Percentiles rank a stretch among this genome's conserved stretches.
These are phyloP conservation scores for Arachis monticola DNA, from an alignment of 331 rosid genomes.

Conservation along the genomic window DNA sequence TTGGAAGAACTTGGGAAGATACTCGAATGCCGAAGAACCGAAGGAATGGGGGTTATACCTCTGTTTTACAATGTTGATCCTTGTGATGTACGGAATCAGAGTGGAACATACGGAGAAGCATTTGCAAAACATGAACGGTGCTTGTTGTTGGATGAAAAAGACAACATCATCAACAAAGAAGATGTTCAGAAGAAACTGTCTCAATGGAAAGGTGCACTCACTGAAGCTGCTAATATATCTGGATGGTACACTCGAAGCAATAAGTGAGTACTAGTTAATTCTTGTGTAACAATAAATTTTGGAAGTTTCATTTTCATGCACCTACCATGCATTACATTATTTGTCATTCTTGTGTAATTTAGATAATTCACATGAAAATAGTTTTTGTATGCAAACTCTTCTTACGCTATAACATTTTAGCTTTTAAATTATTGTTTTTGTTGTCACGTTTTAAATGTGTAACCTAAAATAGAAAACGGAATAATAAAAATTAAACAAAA, in stretches of 20 bases:
- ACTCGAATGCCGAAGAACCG: neutral
- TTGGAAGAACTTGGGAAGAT: constrained; percentile 19
- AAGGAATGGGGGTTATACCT: neutral
- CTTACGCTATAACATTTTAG: too few species aligned
- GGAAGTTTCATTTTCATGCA: too few species aligned
- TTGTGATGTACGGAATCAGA: neutral
- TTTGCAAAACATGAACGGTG: neutral
- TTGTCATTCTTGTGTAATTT: too few species aligned
- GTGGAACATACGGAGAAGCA: neutral
- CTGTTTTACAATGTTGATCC: constrained; percentile 19
- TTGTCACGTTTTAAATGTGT: too few species aligned
- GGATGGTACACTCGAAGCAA: constrained; percentile 8
- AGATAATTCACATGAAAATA: too few species aligned
- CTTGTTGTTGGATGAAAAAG: neutral
- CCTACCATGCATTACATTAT: too few species aligned
- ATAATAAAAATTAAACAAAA: too few species aligned
- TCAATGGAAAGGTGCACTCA: constrained; percentile 21
- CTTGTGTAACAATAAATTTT: too few species aligned
- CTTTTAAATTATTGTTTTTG: too few species aligned
- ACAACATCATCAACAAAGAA: neutral
- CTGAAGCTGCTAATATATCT: constrained; percentile 3
- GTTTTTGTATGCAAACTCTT: too few species aligned
- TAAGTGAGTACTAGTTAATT: neutral
- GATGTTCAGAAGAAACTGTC: neutral
- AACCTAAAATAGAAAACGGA: too few species aligned